These are phyloP conservation scores for Eucalyptus brandiana DNA, from an alignment of 345 rosid species.

Conservation along the genomic window DNA sequence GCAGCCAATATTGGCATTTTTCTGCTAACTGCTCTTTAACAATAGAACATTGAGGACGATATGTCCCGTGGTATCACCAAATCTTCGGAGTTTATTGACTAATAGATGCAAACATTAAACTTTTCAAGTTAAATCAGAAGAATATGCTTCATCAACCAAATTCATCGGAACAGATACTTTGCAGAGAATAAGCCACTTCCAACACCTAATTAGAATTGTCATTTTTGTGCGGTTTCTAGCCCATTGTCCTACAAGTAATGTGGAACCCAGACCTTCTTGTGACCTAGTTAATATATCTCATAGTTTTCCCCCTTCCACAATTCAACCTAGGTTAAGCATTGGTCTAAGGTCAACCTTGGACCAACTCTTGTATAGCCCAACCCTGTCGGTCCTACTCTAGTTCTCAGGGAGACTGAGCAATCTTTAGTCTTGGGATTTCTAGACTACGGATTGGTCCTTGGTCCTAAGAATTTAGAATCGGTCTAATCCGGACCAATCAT, in stretches of 20 bases:
- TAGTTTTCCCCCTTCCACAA: background rate
- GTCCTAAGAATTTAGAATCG: too few relatives aligned
- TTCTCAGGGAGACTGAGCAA: rapidly evolving
- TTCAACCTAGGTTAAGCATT: background rate
- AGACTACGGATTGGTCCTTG: too few relatives aligned
- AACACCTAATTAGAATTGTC: background rate
- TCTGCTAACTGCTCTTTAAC: background rate
- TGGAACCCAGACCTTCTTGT: background rate
- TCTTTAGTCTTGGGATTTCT: too few relatives aligned
- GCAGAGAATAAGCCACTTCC: background rate
- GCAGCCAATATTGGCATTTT: background rate
- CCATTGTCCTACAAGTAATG: background rate
- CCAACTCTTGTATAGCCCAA: rapidly evolving
- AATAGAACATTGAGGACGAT: background rate
- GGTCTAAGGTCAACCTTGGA: too few relatives aligned
- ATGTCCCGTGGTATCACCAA: background rate
- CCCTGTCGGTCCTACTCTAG: too few relatives aligned
- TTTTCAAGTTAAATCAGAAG: background rate
- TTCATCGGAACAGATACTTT: background rate
- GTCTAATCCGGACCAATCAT: too few relatives aligned
- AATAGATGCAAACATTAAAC: background rate
- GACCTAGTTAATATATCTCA: background rate
- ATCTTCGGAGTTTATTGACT: background rate
- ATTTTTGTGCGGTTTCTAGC: background rate
- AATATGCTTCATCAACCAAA: background rate